Evolutionary conservation across 192 early-diverging fungal genomes (phyloP).

Genomic region (Chytriomyces hyalinus): DNA sequence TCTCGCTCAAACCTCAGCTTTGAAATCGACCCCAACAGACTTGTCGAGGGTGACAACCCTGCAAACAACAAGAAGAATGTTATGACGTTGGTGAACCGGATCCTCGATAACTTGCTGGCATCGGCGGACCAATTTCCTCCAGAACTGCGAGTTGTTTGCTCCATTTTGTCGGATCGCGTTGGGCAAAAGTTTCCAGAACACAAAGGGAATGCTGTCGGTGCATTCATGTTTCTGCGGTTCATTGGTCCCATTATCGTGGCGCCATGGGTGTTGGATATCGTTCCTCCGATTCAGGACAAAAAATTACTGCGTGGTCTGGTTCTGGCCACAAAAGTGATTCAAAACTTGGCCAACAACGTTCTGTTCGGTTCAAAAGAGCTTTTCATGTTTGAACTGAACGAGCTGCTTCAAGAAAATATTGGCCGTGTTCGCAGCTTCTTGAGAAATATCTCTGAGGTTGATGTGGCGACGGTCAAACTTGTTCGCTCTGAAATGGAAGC

Average conservation of each 20-base stretch:
- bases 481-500: not conserved
- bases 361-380: conserved; percentile 94
- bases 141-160: conserved; percentile 80
- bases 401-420: conserved; percentile 83
- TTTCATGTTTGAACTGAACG: conserved; percentile 92
- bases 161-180: conserved; percentile 77
- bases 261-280: conserved; percentile 81
- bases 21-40: conserved; percentile 86
- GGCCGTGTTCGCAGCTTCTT: conserved; percentile 80
- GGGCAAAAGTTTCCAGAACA: conserved; percentile 82
- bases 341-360: conserved; percentile 95
- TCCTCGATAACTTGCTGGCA: conserved; percentile 84
- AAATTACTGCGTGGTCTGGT: conserved; percentile 86
- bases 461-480: not conserved
- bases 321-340: conserved; percentile 92
- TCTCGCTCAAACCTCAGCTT: conserved; percentile 76
- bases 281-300: conserved; percentile 65
- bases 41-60: conserved; percentile 68
- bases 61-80: conserved; percentile 81
- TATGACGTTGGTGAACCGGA: conserved; percentile 70
- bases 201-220: conserved; percentile 86
- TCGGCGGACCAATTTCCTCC: conserved; percentile 73
- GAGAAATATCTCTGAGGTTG: conserved; percentile 69
- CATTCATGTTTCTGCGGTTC: conserved; percentile 95
- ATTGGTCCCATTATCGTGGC: conserved; percentile 94